Percentiles rank a stretch among this genome's conserved stretches.
These are phyloP conservation scores for Solanum aculeatissimum DNA, from an alignment of 305 asterid species.

Conservation along the genomic window DNA sequence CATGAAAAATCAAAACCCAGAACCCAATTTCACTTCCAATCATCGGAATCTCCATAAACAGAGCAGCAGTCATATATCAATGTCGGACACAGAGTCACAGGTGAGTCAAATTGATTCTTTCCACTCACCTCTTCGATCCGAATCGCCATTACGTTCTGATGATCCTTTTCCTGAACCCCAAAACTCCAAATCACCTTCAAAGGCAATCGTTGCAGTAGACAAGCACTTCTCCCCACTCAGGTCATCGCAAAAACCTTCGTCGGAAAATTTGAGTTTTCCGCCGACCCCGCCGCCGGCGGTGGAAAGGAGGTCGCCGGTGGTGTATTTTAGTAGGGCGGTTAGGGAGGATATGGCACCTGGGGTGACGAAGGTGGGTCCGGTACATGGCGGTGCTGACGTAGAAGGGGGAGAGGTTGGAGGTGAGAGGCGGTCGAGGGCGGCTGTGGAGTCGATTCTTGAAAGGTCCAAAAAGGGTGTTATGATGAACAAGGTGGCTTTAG, in stretches of 20 bases:
- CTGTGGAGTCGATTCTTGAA: slow-evolving; percentile 26
- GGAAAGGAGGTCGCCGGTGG: background rate
- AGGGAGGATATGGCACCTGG: slow-evolving; percentile 3
- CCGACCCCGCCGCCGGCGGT: background rate
- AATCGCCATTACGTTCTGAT: slow-evolving; percentile 6
- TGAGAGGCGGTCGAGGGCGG: slow-evolving; percentile 12
- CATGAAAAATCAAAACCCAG: background rate
- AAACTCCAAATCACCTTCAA: background rate
- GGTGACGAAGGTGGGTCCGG: background rate
- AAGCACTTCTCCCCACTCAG: background rate
- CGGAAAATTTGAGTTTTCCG: background rate
- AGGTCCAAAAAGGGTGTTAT: slow-evolving; percentile 30
- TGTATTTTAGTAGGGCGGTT: slow-evolving; percentile 1
- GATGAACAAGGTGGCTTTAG: slow-evolving; percentile 39
- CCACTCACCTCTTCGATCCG: slow-evolving; percentile 11
- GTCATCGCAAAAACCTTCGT: background rate
- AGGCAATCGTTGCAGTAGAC: background rate
- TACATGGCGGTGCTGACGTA: background rate
- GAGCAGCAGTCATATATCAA: background rate
- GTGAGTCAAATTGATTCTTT: slow-evolving; percentile 6
- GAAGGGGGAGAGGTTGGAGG: slow-evolving; percentile 8
- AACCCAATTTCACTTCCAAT: background rate
- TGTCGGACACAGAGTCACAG: slow-evolving; percentile 12
- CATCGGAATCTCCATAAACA: background rate
- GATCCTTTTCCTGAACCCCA: background rate